These are phyloP conservation scores for Saturnispora saitoi DNA, from an alignment of 805 yeast species.

Conservation along the genomic window DNA sequence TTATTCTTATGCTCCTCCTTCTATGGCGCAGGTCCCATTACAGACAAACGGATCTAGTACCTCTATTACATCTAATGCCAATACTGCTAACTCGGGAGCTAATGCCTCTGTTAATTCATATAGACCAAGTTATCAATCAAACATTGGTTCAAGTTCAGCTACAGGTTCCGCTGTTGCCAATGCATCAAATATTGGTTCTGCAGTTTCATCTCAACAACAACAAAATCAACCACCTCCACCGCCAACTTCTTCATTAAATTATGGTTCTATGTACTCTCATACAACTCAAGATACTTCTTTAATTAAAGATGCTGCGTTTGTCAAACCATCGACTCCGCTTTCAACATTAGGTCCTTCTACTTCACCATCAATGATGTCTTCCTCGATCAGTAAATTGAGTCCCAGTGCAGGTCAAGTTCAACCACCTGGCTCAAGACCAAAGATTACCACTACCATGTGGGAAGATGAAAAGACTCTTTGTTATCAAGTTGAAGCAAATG, in stretches of 20 bases:
- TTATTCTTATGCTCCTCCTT: neutral
- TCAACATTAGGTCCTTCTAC: neutral
- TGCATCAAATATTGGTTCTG: constrained; percentile 7
- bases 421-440: constrained; percentile 39
- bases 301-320: neutral
- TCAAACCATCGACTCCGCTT: neutral
- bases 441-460: constrained; percentile 69
- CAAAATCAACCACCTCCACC: constrained; percentile 1
- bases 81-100: constrained; percentile 13
- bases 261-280: neutral
- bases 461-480: constrained; percentile 66
- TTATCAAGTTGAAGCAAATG: constrained; percentile 64
- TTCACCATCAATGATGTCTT: constrained; percentile 1
- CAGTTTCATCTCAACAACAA: constrained; percentile 7
- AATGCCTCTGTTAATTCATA: constrained; percentile 4
- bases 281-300: constrained; percentile 9
- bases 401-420: constrained; percentile 32
- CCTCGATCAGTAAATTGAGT: constrained; percentile 16
- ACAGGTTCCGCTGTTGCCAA: constrained; percentile 11
- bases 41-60: neutral
- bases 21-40: constrained; percentile 1
- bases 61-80: constrained; percentile 14
- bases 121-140: constrained; percentile 6
- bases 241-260: too few relatives aligned
- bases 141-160: constrained; percentile 7